Conservation (phyloP, 345 rosid species). For the Eucalyptus cladocalyx region DNA sequence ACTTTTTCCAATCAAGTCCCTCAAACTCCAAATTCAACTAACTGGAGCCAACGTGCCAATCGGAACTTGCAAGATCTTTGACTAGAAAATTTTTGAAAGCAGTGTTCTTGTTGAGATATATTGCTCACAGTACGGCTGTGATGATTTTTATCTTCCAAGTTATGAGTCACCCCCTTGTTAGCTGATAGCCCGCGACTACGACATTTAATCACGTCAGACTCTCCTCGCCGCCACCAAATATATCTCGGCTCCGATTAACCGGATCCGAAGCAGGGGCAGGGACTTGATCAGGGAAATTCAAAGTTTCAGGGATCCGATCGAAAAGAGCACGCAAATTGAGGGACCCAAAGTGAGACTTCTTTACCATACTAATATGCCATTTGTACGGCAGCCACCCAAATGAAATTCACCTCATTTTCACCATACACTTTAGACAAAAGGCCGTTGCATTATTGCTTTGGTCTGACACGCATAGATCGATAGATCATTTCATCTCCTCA, state of each 20-base stretch:
- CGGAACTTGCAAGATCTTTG: background rate
- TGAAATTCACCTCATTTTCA: background rate
- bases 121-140: background rate
- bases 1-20: background rate
- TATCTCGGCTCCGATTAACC: background rate
- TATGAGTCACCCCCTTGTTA: background rate
- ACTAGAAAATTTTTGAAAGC: background rate
- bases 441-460: constrained; percentile 9
- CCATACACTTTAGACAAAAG: constrained; percentile 4
- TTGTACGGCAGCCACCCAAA: background rate
- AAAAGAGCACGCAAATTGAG: background rate
- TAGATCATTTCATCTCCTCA: background rate
- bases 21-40: background rate
- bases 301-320: background rate
- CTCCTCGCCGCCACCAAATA: background rate
- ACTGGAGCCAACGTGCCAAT: background rate
- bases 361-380: background rate
- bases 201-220: background rate
- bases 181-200: background rate
- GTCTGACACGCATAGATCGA: background rate
- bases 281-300: background rate
- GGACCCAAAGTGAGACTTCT: background rate
- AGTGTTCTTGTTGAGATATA: background rate
- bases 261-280: background rate
- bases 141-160: background rate